A percentile compares a stretch with the other conserved stretches of the same genome.
These are phyloP conservation scores for Arxiozyma bovina DNA, from an alignment of 1,139 yeast genomes.

Conservation along the genomic window DNA sequence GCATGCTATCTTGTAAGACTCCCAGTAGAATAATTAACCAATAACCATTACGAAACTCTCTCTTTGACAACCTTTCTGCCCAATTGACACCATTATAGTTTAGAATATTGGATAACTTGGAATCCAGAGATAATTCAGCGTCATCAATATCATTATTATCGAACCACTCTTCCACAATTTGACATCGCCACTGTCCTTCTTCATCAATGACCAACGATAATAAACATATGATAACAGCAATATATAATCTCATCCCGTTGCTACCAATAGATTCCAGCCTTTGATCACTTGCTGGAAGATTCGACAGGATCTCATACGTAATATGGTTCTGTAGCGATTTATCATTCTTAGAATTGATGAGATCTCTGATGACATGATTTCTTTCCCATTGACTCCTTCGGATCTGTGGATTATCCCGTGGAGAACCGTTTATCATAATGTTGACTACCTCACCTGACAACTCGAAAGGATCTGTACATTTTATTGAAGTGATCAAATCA, in stretches of 20 bases:
- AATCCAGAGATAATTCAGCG: slow-evolving; percentile 21
- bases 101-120: slow-evolving; percentile 39
- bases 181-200: slow-evolving; percentile 28
- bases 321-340: slow-evolving; percentile 6
- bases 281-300: slow-evolving; percentile 27
- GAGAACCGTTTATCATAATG: slow-evolving; percentile 7
- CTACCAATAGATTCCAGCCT: slow-evolving; percentile 25
- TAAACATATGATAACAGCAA: slow-evolving; percentile 22
- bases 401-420: neutral
- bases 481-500: slow-evolving; percentile 22
- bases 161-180: slow-evolving; percentile 29
- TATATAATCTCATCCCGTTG: slow-evolving; percentile 20
- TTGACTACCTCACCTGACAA: slow-evolving; percentile 25
- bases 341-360: slow-evolving; percentile 12
- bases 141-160: slow-evolving; percentile 19
- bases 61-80: slow-evolving; percentile 68
- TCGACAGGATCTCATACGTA: slow-evolving; percentile 16
- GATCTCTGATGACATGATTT: slow-evolving; percentile 12
- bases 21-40: slow-evolving; percentile 80
- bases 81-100: slow-evolving; percentile 58
- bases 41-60: slow-evolving; percentile 73
- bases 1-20: slow-evolving; percentile 39
- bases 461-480: slow-evolving; percentile 24
- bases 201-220: slow-evolving; percentile 24
- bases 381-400: slow-evolving; percentile 13